Evolutionary conservation across 2,329 filamentous ascomycete genomes (phyloP), one percentile per base, ranked within the genome.

Genomic region (Zasmidium cellare): DNA sequence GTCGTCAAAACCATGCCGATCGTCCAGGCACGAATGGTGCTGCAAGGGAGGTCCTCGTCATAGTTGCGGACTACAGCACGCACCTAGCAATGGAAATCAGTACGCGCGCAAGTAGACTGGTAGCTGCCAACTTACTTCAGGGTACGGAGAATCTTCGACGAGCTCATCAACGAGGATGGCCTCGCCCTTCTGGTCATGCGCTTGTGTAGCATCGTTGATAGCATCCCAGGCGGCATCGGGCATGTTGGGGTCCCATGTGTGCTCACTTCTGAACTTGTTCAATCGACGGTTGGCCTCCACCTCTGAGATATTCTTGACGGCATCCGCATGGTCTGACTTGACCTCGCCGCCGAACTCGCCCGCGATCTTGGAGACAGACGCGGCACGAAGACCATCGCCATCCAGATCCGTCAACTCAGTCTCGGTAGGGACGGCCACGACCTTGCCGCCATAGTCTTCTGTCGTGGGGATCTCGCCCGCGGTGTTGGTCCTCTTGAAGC

Each of bases 111-210:
- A n/a, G 1, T 24, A 14, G 25, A 11, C 3, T 23, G 16, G 45
- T 7, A 22, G 19, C n/a, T 2, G 5, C 11, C 25, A 20, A 68
- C 77, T 64, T 71, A 88, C 86, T 75, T 88, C 85, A 38, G 84
- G 84, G 67, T 88, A 88, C 2, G 86, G 86, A 49, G 85, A 88
- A 70, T 88, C 85, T 57, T 88, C 84, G 68, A 87, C 80, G 67
- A 86, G 77, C 57, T 83, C 82, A 64, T 82, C 80, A 65, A 86
- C 82, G 63, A 87, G 80, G 58, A 81, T 79, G 51, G 82, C 72
- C 55, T 82, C 82, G 70, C 83, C 82, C 65, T 82, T 82, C 62
- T 79, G 76, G 71, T 85, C 82, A 58, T 80, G 77, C 1, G 79
- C 80, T 45, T 79, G 74, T 47, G 86, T 77, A 24, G 80, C 84